Evolutionary conservation across 352 stramenopile genomes (phyloP), one percentile per base, ranked within the genome.

Genomic region (Aphanomyces astaci): DNA sequence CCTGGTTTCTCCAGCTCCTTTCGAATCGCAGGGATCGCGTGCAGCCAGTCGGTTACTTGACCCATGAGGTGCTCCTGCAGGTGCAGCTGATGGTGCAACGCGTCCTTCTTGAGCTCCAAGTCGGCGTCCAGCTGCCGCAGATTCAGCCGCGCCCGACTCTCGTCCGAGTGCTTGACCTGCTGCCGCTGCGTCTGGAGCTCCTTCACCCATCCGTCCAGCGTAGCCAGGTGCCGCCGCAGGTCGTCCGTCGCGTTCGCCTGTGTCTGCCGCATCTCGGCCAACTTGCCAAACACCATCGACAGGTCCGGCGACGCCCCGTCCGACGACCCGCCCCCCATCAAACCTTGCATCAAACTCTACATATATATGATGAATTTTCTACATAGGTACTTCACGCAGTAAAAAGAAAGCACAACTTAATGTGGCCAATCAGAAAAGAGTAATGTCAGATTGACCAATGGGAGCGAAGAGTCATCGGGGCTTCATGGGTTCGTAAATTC

Each of bases 261-360:
- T 7, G 78, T 73, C 19, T 82, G 76, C 0, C 81, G 78, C 63
- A 93, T 59, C 33, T 91, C 84, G 0, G 82, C 76, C 57, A 91
- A 84, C 56, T 89, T 91, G 19, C 82, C 85, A 60, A 93, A 93
- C 46, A 93, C 82, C 22, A 93, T 72, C 46, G 84, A 93, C 28
- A 93, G 64, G 75, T 91, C 82, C 0, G 89, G 73, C 55, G 84
- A 22, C n/a, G 11, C 30, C 39, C 43, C 59, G n/a, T 33, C 63
- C 13, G 10, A 22, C 3, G 32, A 7, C 27, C 36, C 36, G 15
- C 36, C 36, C 3, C 5, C 24, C 19, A 43, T 24, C 24, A 67
- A 51, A 27, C 57, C 53, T 52, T 68, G 45, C 45, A 67, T 63
- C 9, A 59, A 46, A 33, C 49, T 64, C 45, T 67, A 54, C 27